Conservation (phyloP, 2,329 filamentous ascomycete species). For the Penicillium vulpinum region DNA sequence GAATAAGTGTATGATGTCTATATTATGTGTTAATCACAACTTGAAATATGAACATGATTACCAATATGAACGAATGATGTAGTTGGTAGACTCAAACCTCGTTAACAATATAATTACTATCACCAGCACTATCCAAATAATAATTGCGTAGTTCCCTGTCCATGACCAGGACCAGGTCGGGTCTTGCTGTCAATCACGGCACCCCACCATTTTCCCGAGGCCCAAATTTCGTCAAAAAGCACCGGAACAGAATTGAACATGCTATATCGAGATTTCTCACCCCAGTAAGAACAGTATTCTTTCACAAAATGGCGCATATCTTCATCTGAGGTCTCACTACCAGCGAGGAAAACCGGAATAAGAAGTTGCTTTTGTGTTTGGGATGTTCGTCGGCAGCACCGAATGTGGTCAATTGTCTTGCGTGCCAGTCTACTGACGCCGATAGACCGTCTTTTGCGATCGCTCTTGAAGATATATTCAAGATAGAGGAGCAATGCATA, state of each 20-base stretch:
- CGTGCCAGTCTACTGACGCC: conserved; percentile 24
- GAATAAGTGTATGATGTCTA: no score
- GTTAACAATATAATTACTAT: not conserved
- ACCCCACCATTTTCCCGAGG: conserved; percentile 18
- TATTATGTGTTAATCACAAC: not conserved
- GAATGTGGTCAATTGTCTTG: conserved; percentile 33
- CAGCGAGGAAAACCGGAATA: conserved; percentile 40
- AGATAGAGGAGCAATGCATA: conserved; percentile 37
- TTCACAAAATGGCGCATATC: conserved; percentile 25
- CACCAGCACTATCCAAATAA: not conserved
- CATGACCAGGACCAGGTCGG: not conserved
- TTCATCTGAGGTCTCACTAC: conserved; percentile 26
- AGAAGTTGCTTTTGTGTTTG: conserved; percentile 41
- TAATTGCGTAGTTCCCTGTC: not conserved
- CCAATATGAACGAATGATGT: not conserved
- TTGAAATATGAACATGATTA: not conserved
- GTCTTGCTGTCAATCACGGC: conserved; percentile 21
- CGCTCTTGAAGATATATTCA: conserved; percentile 30
- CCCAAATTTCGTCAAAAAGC: conserved; percentile 26
- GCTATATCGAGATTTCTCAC: conserved; percentile 30
- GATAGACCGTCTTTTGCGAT: conserved; percentile 13
- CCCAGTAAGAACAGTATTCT: conserved; percentile 37
- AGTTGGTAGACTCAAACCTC: not conserved
- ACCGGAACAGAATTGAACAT: conserved; percentile 29
- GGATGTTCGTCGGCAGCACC: conserved; percentile 28